A percentile compares a stretch with the other conserved stretches of the same genome.
Evolutionary conservation across 2,329 filamentous ascomycete species (phyloP).

Genomic region (Ophioceras dolichostomum): DNA sequence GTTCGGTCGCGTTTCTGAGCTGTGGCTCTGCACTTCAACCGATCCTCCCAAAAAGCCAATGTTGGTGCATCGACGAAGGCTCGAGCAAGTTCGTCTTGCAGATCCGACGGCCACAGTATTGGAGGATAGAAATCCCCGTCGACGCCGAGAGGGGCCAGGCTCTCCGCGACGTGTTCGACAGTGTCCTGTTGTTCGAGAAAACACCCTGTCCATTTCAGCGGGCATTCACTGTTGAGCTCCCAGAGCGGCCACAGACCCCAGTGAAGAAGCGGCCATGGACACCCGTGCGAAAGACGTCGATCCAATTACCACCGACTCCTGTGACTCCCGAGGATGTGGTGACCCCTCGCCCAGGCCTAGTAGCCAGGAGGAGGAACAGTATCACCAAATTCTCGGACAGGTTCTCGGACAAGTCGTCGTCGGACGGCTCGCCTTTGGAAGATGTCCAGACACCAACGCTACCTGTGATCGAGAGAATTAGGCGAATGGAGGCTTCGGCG

Average conservation of each 20-base stretch:
- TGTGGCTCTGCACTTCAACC: slow-evolving; percentile 75
- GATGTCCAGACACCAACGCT: slow-evolving; percentile 1
- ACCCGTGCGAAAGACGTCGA: slow-evolving; percentile 26
- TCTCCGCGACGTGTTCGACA: slow-evolving; percentile 56
- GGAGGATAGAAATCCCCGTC: slow-evolving; percentile 75
- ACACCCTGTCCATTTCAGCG: slow-evolving; percentile 78
- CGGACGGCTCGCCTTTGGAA: slow-evolving; percentile 1
- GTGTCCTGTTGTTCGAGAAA: slow-evolving; percentile 74
- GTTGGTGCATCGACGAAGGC: slow-evolving; percentile 81
- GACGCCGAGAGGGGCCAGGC: slow-evolving; percentile 51
- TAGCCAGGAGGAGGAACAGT: slow-evolving; percentile 1
- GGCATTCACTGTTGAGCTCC: slow-evolving; percentile 61
- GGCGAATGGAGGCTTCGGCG: too few relatives aligned
- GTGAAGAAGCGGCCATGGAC: slow-evolving; percentile 58
- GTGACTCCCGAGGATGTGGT: slow-evolving; percentile 4
- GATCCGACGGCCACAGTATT: slow-evolving; percentile 73
- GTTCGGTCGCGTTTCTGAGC: slow-evolving; percentile 78
- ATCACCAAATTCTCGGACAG: too few relatives aligned
- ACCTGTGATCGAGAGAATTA: not conserved
- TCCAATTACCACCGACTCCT: slow-evolving; percentile 14
- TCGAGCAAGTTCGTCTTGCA: slow-evolving; percentile 76
- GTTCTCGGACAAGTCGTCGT: too few relatives aligned
- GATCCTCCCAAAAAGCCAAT: slow-evolving; percentile 81
- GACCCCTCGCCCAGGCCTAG: slow-evolving; percentile 1
- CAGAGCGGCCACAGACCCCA: slow-evolving; percentile 53